Base-by-base conservation (phyloP, 2,329 filamentous ascomycete genomes). In the Trichocomaceae sp. region DNA sequence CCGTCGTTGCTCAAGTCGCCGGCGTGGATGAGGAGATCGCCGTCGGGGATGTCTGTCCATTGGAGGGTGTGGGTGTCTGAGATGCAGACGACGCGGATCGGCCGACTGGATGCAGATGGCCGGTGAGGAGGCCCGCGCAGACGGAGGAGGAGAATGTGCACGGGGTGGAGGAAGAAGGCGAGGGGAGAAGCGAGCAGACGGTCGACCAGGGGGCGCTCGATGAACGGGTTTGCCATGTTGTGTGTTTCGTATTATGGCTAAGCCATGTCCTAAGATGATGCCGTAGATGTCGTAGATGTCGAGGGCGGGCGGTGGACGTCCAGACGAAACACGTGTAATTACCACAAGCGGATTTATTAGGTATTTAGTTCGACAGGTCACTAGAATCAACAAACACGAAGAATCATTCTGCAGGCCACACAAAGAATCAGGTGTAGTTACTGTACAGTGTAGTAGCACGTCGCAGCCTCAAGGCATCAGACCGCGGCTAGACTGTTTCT, bases 11-110 rank as follows among this genome's bases (percentile, higher is more conserved):
- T 86, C 64, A 96, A 77, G 72, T 97, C 92, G 37, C 92, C 92
- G 2, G 90, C 88, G 67, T 96, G 92, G 62, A 97, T 87, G 48
- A 97, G 81, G 20, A 96, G 77, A 69, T 96, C 90, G 54, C 90
- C 91, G 9, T 79, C 72, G 0, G 90, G 90, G 2, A 74, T 59
- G 33, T 69, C 63, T 12, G 57, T 42, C 60, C 68, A 70, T 61
- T 69, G 61, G 0, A 95, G 77, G n/a, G 77, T 62, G 73, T 96
- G 92, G 0, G 92, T 96, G 72, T 96, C 92, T 9, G 90, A 92
- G 60, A 96, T 83, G 72, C 89, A 95, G 59, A 96, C 88, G 23
- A 96, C 79, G 57, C 84, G 84, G 65, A 96, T 82, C 15, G 6
- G 81, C 73, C 1, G 74, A 75, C 54, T 67, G 60, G 74, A 47